These are phyloP conservation scores for Carex arenaria DNA, from an alignment of 202 grass and related monocot genomes.

Conservation along the genomic window DNA sequence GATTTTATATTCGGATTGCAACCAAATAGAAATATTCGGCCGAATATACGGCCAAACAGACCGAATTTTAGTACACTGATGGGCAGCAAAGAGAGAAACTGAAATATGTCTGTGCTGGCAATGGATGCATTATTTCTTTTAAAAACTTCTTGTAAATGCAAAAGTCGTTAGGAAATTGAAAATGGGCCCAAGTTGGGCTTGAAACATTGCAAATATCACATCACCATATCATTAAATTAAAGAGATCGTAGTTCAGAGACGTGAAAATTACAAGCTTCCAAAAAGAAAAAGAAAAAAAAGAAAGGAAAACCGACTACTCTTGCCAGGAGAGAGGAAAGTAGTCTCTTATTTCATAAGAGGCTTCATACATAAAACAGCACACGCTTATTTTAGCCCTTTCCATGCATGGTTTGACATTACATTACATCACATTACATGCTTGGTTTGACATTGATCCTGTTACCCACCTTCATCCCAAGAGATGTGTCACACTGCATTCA, in stretches of 20 bases:
- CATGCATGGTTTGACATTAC: too few species aligned
- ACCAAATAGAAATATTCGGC: too few species aligned
- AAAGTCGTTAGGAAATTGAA: too few species aligned
- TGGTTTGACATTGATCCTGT: constrained; percentile 70
- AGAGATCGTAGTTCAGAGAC: neutral
- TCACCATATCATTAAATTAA: neutral
- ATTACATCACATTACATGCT: constrained; percentile 80
- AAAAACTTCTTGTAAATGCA: too few species aligned
- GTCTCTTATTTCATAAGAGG: neutral
- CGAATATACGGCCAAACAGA: too few species aligned
- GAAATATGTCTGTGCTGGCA: neutral
- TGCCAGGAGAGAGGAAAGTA: neutral
- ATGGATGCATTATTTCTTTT: neutral
- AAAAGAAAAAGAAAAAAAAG: neutral
- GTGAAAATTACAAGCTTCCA: neutral
- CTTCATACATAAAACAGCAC: neutral
- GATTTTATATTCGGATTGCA: too few species aligned
- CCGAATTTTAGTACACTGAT: too few species aligned
- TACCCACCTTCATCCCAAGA: constrained; percentile 63
- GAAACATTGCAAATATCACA: constrained; percentile 8
- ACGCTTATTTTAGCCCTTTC: neutral
- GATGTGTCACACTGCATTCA: constrained; percentile 64
- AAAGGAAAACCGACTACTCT: neutral
- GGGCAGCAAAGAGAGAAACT: neutral
- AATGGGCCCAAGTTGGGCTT: neutral